A percentile compares a stretch with the other conserved stretches of the same genome.
Conservation (phyloP, 495 filamentous ascomycete genomes). For the Lepidopterella palustris region DNA sequence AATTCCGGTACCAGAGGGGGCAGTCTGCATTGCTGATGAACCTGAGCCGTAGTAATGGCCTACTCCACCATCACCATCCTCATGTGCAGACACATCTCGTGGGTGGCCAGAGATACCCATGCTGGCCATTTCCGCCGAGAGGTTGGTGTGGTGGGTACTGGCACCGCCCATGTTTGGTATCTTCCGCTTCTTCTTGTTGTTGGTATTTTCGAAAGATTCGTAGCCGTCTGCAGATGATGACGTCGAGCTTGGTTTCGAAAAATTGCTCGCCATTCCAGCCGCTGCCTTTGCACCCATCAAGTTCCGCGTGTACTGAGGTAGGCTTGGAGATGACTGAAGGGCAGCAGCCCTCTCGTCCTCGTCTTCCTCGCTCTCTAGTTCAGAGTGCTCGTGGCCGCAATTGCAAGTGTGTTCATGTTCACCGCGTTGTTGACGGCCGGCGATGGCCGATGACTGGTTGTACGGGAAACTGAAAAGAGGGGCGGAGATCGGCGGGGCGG, state of each 20-base stretch:
- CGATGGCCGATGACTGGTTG: slow-evolving; percentile 34
- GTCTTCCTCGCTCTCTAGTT: slow-evolving; percentile 34
- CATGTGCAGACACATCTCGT: slow-evolving; percentile 37
- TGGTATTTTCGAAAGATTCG: slow-evolving; percentile 96
- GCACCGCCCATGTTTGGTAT: slow-evolving; percentile 79
- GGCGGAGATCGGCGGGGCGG: slow-evolving; percentile 56
- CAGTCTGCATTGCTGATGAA: slow-evolving; percentile 40
- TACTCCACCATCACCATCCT: slow-evolving; percentile 41
- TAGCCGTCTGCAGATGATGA: slow-evolving; percentile 67
- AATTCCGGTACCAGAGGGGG: slow-evolving; percentile 52
- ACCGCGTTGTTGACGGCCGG: slow-evolving; percentile 29
- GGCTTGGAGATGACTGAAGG: slow-evolving; percentile 26
- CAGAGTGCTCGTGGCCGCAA: slow-evolving; percentile 26
- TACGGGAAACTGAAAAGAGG: slow-evolving; percentile 74
- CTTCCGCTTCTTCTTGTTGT: slow-evolving; percentile 99
- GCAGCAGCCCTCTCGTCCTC: slow-evolving; percentile 20
- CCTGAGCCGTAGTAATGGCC: slow-evolving; percentile 51
- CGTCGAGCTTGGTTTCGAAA: slow-evolving; percentile 34
- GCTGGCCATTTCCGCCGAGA: slow-evolving; percentile 57
- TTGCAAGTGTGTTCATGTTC: slow-evolving; percentile 31
- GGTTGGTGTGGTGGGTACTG: slow-evolving; percentile 53
- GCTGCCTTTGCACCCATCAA: background rate
- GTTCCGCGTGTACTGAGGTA: slow-evolving; percentile 24
- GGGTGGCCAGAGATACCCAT: slow-evolving; percentile 52
- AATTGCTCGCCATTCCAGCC: slow-evolving; percentile 1